Evolutionary conservation across 129 eudicot species (phyloP).

Genomic region (Flaveria ramosissima): DNA sequence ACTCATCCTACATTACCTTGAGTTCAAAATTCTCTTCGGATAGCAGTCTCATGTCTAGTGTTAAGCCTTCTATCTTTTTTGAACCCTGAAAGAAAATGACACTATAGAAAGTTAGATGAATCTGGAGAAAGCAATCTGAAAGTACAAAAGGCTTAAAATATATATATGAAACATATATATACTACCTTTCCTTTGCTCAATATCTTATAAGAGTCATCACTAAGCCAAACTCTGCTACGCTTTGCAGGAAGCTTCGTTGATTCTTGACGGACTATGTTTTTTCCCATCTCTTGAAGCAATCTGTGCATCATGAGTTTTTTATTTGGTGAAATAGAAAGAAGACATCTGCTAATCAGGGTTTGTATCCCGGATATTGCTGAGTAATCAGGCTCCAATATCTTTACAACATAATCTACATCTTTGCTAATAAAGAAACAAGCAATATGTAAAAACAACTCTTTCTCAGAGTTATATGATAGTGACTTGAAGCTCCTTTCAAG

Average conservation of each 20-base stretch:
- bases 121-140: not conserved
- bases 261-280: constrained; percentile 26
- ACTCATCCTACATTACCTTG: not conserved
- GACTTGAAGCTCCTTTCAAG: constrained; percentile 4
- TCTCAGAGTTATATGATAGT: constrained; percentile 10
- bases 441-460: constrained; percentile 39
- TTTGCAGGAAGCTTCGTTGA: constrained; percentile 4
- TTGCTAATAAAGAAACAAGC: constrained; percentile 41
- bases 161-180: not conserved
- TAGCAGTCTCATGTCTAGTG: constrained; percentile 25
- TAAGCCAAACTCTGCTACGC: constrained; percentile 37
- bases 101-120: not conserved
- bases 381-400: constrained; percentile 31
- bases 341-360: constrained; percentile 14
- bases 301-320: constrained; percentile 36
- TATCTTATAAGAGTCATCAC: constrained; percentile 21
- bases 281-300: constrained; percentile 35
- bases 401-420: constrained; percentile 17
- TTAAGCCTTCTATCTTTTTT: constrained; percentile 22
- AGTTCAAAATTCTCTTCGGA: not conserved
- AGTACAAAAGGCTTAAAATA: not conserved
- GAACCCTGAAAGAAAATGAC: constrained; percentile 12
- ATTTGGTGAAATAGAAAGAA: constrained; percentile 21
- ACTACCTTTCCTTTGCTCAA: constrained; percentile 11
- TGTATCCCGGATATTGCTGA: constrained; percentile 14